Evolutionary conservation across 1,139 yeast species (phyloP).

Genomic region (Candida sanyaensis): DNA sequence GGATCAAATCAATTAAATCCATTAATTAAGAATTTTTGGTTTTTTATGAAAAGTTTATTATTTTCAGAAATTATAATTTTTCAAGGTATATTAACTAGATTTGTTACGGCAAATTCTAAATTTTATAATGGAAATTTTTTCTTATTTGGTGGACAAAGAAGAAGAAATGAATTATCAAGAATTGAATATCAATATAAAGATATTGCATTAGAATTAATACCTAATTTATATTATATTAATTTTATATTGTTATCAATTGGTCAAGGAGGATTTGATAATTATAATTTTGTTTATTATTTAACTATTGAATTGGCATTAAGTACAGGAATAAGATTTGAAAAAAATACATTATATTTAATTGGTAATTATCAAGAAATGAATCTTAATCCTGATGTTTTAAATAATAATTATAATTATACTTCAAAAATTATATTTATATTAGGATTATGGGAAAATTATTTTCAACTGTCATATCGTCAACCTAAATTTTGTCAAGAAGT

Average conservation of each 20-base stretch:
- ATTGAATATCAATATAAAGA: conserved; percentile 25
- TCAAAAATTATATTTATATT: conserved; percentile 58
- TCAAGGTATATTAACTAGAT: conserved; percentile 54
- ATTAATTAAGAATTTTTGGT: conserved; percentile 33
- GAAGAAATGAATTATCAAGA: conserved; percentile 9
- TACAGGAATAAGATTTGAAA: conserved; percentile 32
- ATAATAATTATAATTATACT: conserved; percentile 36
- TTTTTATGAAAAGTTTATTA: conserved; percentile 41
- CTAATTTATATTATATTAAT: conserved; percentile 52
- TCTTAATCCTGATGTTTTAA: conserved; percentile 35
- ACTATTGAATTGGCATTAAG: conserved; percentile 43
- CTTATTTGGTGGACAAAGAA: conserved; percentile 8
- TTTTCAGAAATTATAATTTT: conserved; percentile 56
- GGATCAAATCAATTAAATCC: conserved; percentile 16
- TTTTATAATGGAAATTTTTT: conserved; percentile 3
- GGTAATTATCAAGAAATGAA: conserved; percentile 41
- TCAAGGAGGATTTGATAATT: conserved; percentile 69
- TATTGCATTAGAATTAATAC: conserved; percentile 40
- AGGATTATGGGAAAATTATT: conserved; percentile 59
- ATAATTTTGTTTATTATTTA: conserved; percentile 62
- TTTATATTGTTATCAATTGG: conserved; percentile 63
- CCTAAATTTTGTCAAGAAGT: conserved; percentile 33
- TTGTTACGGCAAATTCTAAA: conserved; percentile 19
- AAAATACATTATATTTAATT: conserved; percentile 40
- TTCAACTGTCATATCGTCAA: conserved; percentile 33